Percentiles rank a stretch among this genome's conserved stretches.
Conservation (phyloP, 2,329 filamentous ascomycete species). For the Xylaria sp. region DNA sequence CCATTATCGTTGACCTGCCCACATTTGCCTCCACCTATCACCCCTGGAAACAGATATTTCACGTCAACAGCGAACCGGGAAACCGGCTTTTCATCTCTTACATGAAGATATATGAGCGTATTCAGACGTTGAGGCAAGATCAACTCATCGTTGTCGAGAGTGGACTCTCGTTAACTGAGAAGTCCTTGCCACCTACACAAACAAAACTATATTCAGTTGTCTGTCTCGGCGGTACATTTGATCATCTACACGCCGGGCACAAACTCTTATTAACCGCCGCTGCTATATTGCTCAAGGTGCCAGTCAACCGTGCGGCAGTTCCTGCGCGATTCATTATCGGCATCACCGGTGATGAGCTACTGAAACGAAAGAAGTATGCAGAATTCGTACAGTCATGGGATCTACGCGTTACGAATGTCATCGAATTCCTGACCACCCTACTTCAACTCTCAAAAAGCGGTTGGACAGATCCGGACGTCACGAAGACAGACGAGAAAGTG, state of each 20-base stretch:
- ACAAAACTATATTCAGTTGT: slow-evolving; percentile 66
- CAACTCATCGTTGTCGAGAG: slow-evolving; percentile 64
- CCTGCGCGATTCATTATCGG: slow-evolving; percentile 78
- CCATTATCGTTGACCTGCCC: slow-evolving; percentile 60
- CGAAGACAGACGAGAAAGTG: slow-evolving; percentile 57
- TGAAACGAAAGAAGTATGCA: slow-evolving; percentile 89
- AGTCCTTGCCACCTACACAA: slow-evolving; percentile 35
- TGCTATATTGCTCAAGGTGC: slow-evolving; percentile 72
- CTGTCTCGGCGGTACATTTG: slow-evolving; percentile 92
- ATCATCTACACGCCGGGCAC: slow-evolving; percentile 94
- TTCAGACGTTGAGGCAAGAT: slow-evolving; percentile 59
- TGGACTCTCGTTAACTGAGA: slow-evolving; percentile 59
- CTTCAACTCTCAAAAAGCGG: slow-evolving; percentile 57
- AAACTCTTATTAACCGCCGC: slow-evolving; percentile 95
- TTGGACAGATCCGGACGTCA: slow-evolving; percentile 54
- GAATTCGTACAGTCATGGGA: slow-evolving; percentile 85
- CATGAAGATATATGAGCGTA: slow-evolving; percentile 58
- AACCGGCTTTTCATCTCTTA: slow-evolving; percentile 65
- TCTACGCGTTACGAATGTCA: slow-evolving; percentile 72
- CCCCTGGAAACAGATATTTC: slow-evolving; percentile 73
- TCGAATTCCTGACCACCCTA: slow-evolving; percentile 77
- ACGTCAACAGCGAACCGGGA: slow-evolving; percentile 72
- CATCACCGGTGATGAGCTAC: slow-evolving; percentile 86
- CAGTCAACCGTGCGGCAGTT: slow-evolving; percentile 50
- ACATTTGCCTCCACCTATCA: slow-evolving; percentile 64